These are phyloP conservation scores for Arachis stenosperma DNA, from an alignment of 306 rosid genomes.

Conservation along the genomic window DNA sequence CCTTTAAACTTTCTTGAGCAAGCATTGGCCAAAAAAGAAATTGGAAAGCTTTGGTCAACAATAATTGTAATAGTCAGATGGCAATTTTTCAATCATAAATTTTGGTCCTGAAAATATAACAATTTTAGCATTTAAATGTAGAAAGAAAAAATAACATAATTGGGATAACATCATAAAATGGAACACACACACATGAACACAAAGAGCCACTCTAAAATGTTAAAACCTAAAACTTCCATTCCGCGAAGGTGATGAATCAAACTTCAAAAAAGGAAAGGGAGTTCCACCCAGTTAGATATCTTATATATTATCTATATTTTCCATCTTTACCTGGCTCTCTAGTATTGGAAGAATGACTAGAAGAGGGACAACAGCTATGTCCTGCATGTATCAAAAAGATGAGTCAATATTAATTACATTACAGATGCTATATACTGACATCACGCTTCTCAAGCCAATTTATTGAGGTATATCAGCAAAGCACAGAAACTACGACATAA, in stretches of 20 bases:
- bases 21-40: constrained; percentile 80
- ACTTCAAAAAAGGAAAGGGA: background rate
- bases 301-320: constrained; percentile 30
- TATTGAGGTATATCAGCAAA: constrained; percentile 37
- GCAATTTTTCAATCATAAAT: background rate
- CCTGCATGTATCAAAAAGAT: constrained; percentile 71
- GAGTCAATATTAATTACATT: constrained; percentile 35
- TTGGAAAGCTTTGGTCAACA: constrained; percentile 38
- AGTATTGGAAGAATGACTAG: constrained; percentile 95
- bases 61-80: background rate
- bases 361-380: constrained; percentile 97
- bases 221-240: constrained; percentile 10
- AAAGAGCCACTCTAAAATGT: background rate
- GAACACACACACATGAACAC: background rate
- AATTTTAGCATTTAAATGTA: constrained; percentile 15
- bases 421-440: constrained; percentile 30
- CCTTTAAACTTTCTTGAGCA: constrained; percentile 92
- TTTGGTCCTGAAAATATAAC: constrained; percentile 10
- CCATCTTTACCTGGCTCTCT: constrained; percentile 86
- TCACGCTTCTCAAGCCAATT: constrained; percentile 29
- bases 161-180: background rate
- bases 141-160: constrained; percentile 4
- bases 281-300: background rate
- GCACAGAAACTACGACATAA: constrained; percentile 37
- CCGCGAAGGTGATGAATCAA: constrained; percentile 25